Conservation (phyloP, 2,329 filamentous ascomycete genomes). For the Colletotrichum graminicola region DNA sequence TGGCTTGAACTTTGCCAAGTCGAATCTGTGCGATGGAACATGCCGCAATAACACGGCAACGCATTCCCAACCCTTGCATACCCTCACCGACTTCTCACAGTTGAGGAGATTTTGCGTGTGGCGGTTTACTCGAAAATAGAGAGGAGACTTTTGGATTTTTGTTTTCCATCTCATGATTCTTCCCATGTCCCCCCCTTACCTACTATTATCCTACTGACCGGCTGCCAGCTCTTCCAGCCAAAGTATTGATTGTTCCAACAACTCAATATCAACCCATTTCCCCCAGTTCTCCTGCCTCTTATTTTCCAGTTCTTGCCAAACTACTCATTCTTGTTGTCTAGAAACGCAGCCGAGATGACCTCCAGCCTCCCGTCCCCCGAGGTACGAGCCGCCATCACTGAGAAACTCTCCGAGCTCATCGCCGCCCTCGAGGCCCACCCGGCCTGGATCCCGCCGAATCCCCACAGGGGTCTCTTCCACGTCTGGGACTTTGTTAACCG, state of each 20-base stretch:
- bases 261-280: neutral
- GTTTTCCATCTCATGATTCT: neutral
- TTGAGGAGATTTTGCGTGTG: conserved; percentile 29
- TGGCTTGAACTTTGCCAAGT: conserved; percentile 30
- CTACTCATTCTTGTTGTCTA: neutral
- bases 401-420: conserved; percentile 47
- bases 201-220: neutral
- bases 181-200: neutral
- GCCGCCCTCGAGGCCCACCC: conserved; percentile 49
- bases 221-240: neutral
- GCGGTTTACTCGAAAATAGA: conserved; percentile 10
- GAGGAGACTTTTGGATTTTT: neutral
- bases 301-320: neutral
- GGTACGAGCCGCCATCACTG: conserved; percentile 46
- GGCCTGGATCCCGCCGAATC: conserved; percentile 46
- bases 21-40: conserved; percentile 39
- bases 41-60: conserved; percentile 32
- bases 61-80: conserved; percentile 35
- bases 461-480: conserved; percentile 52
- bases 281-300: neutral
- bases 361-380: conserved; percentile 45
- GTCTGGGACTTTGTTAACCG: conserved; percentile 58
- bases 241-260: neutral
- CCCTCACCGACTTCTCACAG: conserved; percentile 35
- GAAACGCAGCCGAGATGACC: conserved; percentile 28